These are phyloP conservation scores for Endothia cerciana DNA, from an alignment of 2,329 filamentous ascomycete genomes.

Conservation along the genomic window DNA sequence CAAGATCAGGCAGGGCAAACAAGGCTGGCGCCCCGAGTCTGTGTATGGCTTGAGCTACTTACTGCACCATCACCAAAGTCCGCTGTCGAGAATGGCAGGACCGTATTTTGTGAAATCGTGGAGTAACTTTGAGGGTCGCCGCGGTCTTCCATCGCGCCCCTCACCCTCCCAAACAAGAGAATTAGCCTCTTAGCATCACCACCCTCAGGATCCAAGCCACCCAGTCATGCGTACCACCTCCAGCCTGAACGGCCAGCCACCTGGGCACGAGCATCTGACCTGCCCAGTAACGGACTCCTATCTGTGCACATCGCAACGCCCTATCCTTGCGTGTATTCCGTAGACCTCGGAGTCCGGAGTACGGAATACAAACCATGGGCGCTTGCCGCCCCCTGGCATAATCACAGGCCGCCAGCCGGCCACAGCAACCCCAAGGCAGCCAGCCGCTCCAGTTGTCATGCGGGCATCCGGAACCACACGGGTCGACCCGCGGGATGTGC, in stretches of 20 bases:
- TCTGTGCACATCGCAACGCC: not conserved
- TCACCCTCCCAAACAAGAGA: not conserved
- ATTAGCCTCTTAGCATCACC: constrained; percentile 10
- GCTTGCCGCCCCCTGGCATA: not conserved
- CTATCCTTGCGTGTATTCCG: not conserved
- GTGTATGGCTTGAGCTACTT: no score
- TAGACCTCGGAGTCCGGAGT: constrained; percentile 7
- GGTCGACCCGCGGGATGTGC: constrained; percentile 10
- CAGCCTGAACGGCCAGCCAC: constrained; percentile 8
- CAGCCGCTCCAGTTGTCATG: not conserved
- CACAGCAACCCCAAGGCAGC: not conserved
- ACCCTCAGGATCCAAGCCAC: constrained; percentile 16
- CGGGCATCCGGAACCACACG: constrained; percentile 9
- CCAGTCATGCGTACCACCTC: constrained; percentile 17
- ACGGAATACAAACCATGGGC: constrained; percentile 1
- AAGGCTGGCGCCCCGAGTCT: not conserved
- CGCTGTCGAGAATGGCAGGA: no score
- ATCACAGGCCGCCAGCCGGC: not conserved
- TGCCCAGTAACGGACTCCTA: not conserved
- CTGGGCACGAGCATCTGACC: not conserved
- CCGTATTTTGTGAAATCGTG: no score
- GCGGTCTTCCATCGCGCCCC: not conserved
- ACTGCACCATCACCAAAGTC: no score
- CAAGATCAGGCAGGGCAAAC: constrained; percentile 8
- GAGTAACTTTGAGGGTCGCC: not conserved